Conservation (phyloP, 805 yeast genomes). For the Jamesozyma piceae region DNA sequence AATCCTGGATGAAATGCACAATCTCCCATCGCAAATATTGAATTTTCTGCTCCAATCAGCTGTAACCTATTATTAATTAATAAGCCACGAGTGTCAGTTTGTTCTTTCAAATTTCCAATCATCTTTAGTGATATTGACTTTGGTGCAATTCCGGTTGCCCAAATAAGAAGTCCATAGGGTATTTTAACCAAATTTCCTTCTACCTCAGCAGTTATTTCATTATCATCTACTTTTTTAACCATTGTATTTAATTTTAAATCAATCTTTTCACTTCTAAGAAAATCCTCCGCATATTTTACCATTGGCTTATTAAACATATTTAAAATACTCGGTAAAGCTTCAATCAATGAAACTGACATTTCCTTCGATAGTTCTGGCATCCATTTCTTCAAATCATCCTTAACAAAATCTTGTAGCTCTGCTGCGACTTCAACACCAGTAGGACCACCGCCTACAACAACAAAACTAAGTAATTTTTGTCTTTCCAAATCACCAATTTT, state of each 20-base stretch:
- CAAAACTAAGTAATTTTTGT: slow-evolving; percentile 72
- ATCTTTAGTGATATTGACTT: slow-evolving; percentile 63
- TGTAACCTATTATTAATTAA: slow-evolving; percentile 74
- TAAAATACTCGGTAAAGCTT: slow-evolving; percentile 84
- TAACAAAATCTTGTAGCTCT: slow-evolving; percentile 87
- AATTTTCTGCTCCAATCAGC: slow-evolving; percentile 69
- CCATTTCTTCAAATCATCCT: slow-evolving; percentile 82
- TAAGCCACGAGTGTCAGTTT: slow-evolving; percentile 83
- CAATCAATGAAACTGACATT: slow-evolving; percentile 75
- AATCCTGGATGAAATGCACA: slow-evolving; percentile 80
- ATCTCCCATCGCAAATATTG: slow-evolving; percentile 84
- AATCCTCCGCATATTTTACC: slow-evolving; percentile 70
- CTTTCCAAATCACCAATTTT: slow-evolving; percentile 68
- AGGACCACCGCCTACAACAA: slow-evolving; percentile 98
- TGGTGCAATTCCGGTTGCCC: slow-evolving; percentile 97
- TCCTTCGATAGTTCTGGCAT: slow-evolving; percentile 79
- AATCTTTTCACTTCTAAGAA: slow-evolving; percentile 60
- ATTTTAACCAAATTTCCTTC: slow-evolving; percentile 59
- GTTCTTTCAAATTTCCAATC: slow-evolving; percentile 51
- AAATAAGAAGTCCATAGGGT: slow-evolving; percentile 87
- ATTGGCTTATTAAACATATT: slow-evolving; percentile 61
- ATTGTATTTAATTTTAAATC: slow-evolving; percentile 73
- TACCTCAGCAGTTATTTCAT: slow-evolving; percentile 60
- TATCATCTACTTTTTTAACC: slow-evolving; percentile 77
- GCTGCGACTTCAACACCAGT: slow-evolving; percentile 98